Conservation (phyloP, 169 alveolate genomes). For the Perkinsus chesapeaki region DNA sequence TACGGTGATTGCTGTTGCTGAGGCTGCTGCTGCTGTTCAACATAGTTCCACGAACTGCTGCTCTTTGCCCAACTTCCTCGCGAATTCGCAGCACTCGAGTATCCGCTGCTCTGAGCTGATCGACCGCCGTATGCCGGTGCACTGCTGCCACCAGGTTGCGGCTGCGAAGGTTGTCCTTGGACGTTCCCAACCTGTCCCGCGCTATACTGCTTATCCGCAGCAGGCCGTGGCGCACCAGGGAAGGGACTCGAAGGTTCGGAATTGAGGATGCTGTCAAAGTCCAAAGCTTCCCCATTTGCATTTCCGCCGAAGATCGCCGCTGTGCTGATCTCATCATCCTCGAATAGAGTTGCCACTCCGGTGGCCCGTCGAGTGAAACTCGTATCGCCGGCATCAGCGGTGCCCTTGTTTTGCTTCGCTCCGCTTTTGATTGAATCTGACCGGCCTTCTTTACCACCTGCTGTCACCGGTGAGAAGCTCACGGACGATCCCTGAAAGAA, state of each 20-base stretch:
- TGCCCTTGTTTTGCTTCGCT: not conserved
- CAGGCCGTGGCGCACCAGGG: not conserved
- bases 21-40: not conserved
- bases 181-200: not conserved
- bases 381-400: not conserved
- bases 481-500: not conserved
- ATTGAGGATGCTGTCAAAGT: not conserved
- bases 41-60: not conserved
- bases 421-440: not conserved
- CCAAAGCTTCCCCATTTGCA: not conserved
- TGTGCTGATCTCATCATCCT: not conserved
- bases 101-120: not conserved
- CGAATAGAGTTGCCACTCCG: not conserved
- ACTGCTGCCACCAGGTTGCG: not conserved
- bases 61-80: not conserved
- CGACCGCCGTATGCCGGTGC: not conserved
- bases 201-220: not conserved
- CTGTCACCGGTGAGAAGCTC: not conserved
- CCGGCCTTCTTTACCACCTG: not conserved
- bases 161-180: not conserved
- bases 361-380: not conserved
- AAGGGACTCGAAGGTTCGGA: not conserved
- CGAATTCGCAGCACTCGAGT: not conserved
- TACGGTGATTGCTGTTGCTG: not conserved
- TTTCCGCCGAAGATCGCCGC: not conserved